Evolutionary conservation across 148 eudicot species (phyloP), one percentile per base, ranked within the genome.

Genomic region (Camellia sinensis): DNA sequence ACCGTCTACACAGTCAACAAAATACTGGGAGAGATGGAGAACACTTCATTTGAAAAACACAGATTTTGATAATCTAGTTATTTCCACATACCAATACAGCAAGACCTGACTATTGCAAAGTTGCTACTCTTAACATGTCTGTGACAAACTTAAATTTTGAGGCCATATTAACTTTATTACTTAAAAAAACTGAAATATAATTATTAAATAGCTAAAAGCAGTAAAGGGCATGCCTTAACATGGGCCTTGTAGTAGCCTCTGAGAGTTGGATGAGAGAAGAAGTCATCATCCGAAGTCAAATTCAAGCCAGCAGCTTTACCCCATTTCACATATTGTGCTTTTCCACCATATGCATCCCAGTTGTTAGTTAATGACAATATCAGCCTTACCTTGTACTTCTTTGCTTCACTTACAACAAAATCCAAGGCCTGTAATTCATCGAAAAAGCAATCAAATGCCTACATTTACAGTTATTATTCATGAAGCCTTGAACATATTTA

Each of bases 331-430:
- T 96, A 93, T 81, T 95, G 98, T 6, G 91, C 69, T 84, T 95
- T 95, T 48, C 98, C 99, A 15, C 99, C 99, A 74, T 92, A 93
- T 10, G 83, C 97, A 64, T 82, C 88, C 99, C 99, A 93, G 88
- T 95, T 95, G 85, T 95, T 92, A 15, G 87, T 90, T 82, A 93
- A 83, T 8, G 97, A 88, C 72, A 95, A 77, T 82, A 95, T 93
- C 46, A 95, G 89, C 86, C 99, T 89, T 62, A 95, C 87, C 81
- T 92, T 92, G 80, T 86, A 86, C 86, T 89, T 95, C 81, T 86
- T 89, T 69, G 99, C 99, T 84, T 95, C 98, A 83, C 92, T 91
- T 50, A 93, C 88, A 9, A 93, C 97, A 84, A 95, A 95, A 89
- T 93, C 98, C 85, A 95, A 79, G 19, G 89, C 98, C 98, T 95